Evolutionary conservation across 208 protist genomes (phyloP).

Genomic region (Wallacemonas rigidus): DNA sequence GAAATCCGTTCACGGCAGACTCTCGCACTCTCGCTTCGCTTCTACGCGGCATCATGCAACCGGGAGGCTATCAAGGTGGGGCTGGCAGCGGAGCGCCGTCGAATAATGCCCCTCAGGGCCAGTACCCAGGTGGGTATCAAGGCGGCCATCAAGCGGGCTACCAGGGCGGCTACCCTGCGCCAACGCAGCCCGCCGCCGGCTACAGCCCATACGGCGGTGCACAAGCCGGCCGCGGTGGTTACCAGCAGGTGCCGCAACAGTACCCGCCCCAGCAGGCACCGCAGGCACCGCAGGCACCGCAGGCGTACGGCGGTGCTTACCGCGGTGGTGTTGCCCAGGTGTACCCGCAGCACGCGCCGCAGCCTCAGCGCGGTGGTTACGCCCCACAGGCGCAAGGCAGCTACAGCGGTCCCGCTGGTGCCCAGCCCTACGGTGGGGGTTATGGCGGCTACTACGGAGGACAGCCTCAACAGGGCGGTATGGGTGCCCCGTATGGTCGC

Average conservation of each 20-base stretch:
- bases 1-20: too few species aligned
- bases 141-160: not conserved
- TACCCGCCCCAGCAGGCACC: not conserved
- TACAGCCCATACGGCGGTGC: conserved; percentile 11
- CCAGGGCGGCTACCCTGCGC: conserved; percentile 20
- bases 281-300: not conserved
- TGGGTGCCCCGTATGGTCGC: conserved; percentile 8
- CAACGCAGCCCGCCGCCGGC: conserved; percentile 7
- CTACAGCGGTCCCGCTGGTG: not conserved
- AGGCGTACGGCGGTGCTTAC: conserved; percentile 7
- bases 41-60: conserved; percentile 24
- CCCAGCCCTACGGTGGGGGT: conserved; percentile 15
- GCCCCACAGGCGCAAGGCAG: conserved; percentile 4
- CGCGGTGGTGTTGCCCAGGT: too few species aligned
- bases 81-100: conserved; percentile 18
- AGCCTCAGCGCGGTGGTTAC: not conserved
- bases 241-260: conserved; percentile 15
- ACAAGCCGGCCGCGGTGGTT: conserved; percentile 25
- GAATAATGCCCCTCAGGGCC: conserved; percentile 28
- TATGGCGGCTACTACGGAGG: conserved; percentile 29
- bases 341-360: too few species aligned
- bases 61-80: conserved; percentile 29
- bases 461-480: conserved; percentile 15
- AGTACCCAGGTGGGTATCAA: conserved; percentile 11
- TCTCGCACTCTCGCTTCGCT: not conserved